phyloP scores from a whole-genome alignment of 768 basidiomycete genomes.

The Tulasnella sp. region DNA sequence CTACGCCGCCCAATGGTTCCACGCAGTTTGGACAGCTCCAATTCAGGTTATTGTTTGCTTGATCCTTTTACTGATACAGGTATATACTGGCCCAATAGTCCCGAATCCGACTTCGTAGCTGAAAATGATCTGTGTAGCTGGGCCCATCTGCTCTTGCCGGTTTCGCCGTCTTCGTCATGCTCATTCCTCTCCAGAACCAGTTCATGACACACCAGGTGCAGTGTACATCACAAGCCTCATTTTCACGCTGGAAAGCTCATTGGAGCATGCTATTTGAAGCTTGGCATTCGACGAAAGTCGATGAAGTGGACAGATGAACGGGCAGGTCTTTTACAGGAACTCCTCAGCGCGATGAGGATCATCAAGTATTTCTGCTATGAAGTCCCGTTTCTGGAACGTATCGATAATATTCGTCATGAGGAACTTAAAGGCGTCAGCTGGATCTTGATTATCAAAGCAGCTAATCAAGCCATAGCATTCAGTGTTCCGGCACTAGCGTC shows the following conservation, averaged over 20 bases:
- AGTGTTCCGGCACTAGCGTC: conserved; percentile 62
- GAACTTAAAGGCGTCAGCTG: conserved; percentile 55
- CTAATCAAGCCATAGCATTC: conserved; percentile 57
- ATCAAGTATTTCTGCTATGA: conserved; percentile 85
- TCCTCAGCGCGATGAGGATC: conserved; percentile 83
- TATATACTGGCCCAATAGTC: background rate
- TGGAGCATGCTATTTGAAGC: conserved; percentile 46
- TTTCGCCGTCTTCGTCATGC: conserved; percentile 60
- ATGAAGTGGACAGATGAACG: conserved; percentile 90
- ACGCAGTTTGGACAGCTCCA: conserved; percentile 39
- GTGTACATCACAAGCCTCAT: background rate
- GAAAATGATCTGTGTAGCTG: conserved; percentile 47
- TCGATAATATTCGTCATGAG: conserved; percentile 49
- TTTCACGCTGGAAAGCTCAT: background rate
- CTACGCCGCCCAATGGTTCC: conserved; percentile 62
- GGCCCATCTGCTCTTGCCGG: conserved; percentile 57
- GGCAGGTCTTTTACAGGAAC: conserved; percentile 82
- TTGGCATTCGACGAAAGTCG: conserved; percentile 66
- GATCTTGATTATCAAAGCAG: conserved; percentile 59
- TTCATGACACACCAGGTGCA: conserved; percentile 71
- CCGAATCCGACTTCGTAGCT: conserved; percentile 31
- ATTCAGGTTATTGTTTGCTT: conserved; percentile 78
- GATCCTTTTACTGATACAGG: conserved; percentile 51
- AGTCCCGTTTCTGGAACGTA: conserved; percentile 61
- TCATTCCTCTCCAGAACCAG: conserved; percentile 65